phyloP scores from a whole-genome alignment of 2,329 filamentous ascomycete species.

The Exophiala bonariae region DNA sequence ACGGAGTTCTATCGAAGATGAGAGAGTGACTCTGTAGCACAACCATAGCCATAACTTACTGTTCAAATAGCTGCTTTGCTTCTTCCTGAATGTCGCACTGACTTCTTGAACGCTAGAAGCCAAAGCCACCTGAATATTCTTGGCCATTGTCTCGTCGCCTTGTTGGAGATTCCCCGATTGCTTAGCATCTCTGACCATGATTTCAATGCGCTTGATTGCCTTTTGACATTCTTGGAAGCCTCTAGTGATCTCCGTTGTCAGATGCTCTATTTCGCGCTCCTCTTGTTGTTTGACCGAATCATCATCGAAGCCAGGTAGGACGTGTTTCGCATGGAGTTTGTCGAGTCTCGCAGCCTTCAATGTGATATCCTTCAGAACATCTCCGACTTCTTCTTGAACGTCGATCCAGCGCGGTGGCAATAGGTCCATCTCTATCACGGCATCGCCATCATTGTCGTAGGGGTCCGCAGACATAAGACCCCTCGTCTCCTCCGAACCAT shows the following conservation, averaged over 20 bases:
- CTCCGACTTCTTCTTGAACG: constrained; percentile 87
- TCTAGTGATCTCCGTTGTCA: constrained; percentile 87
- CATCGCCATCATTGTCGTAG: constrained; percentile 84
- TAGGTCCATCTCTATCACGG: constrained; percentile 97
- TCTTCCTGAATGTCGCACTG: constrained; percentile 91
- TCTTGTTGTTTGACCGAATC: constrained; percentile 85
- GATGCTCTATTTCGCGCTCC: constrained; percentile 82
- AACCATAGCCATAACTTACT: constrained; percentile 56
- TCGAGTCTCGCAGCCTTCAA: constrained; percentile 82
- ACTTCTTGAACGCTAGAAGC: constrained; percentile 87
- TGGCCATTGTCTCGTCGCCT: constrained; percentile 92
- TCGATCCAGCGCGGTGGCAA: constrained; percentile 95
- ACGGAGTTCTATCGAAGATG: constrained; percentile 61
- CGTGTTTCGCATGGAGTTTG: constrained; percentile 93
- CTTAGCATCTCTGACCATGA: constrained; percentile 79
- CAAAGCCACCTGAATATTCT: constrained; percentile 90
- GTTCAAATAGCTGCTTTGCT: constrained; percentile 93
- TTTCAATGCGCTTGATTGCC: constrained; percentile 83
- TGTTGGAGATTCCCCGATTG: constrained; percentile 67
- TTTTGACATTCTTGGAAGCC: constrained; percentile 88
- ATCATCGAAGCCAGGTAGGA: constrained; percentile 94
- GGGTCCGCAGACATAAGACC: constrained; percentile 80
- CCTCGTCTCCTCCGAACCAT: constrained; percentile 67
- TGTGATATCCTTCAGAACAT: constrained; percentile 76
- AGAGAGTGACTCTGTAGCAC: not conserved